Conservation (phyloP, 2,329 filamentous ascomycete genomes). For the Rutstroemia sp. region DNA sequence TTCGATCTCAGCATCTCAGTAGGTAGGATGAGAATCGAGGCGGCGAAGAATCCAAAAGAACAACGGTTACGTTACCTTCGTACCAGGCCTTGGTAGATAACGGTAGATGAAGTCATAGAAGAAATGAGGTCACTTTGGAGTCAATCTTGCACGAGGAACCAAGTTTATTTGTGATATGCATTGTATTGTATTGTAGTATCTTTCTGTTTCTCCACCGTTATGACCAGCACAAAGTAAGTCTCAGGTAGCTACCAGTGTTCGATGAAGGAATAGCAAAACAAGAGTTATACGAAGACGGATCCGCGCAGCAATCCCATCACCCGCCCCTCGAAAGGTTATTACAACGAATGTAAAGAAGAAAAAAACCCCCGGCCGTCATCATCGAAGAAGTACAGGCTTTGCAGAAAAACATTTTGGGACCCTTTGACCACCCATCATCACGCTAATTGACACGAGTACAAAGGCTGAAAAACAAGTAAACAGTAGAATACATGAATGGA, state of each 20-base stretch:
- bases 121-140: background rate
- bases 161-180: background rate
- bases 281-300: slow-evolving; percentile 21
- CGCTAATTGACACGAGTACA: slow-evolving; percentile 28
- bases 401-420: slow-evolving; percentile 3
- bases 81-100: too few species aligned
- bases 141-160: background rate
- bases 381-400: slow-evolving; percentile 14
- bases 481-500: slow-evolving; percentile 28
- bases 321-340: slow-evolving; percentile 17
- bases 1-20: too few species aligned
- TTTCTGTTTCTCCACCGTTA: slow-evolving; percentile 12
- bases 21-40: too few species aligned
- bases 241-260: slow-evolving; percentile 9
- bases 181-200: slow-evolving; percentile 5
- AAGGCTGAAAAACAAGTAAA: slow-evolving; percentile 18
- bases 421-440: slow-evolving; percentile 25
- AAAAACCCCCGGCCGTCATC: slow-evolving; percentile 13
- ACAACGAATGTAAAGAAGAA: slow-evolving; percentile 29
- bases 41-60: background rate
- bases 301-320: slow-evolving; percentile 24
- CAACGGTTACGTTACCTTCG: too few species aligned
- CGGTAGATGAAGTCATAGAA: too few species aligned
- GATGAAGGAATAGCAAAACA: slow-evolving; percentile 14
- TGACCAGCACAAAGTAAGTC: slow-evolving; percentile 22